Base-by-base conservation (phyloP, 768 basidiomycete genomes). In the Collybia nuda region DNA sequence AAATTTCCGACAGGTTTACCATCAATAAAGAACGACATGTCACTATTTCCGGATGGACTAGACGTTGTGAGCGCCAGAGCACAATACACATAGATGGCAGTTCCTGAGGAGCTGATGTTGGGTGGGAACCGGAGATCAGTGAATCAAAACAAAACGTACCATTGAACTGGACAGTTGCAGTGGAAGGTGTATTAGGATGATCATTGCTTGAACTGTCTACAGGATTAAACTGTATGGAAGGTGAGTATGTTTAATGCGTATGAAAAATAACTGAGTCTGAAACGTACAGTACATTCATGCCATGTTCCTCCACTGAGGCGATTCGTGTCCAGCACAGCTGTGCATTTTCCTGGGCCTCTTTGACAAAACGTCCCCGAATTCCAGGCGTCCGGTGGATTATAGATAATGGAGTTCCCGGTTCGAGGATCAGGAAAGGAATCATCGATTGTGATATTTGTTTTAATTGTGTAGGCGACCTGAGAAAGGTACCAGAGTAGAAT, bases 21-120 rank as follows among this genome's bases (percentile, higher is more conserved):
- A 50, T 74, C 71, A 39, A 72, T 55, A 38, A 62, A 63, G 53
- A 73, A 74, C 0, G 59, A 55, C 66, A 73, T 62, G 46, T 72
- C 62, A 60, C 64, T 50, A 62, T 66, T 52, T 14, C 64, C 70
- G 12, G 56, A 48, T 6, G 64, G 68, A 24, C 39, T 39, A 6
- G 32, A 44, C n/a, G 45, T 48, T 1, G 63, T 56, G 26, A 57
- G 57, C 0, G 69, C 58, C 5, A 70, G 52, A n/a, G 63, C 62
- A 50, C 70, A 72, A 49, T 57, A 71, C 1, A 75, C 68, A 50
- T 74, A 74, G 3, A 76, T 60, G 0, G 73, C 71, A 11, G 69
- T 64, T 2, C 72, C 72, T 74, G 43, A 2, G 26, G 21, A 11
- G 14, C 9, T 14, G 56, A 8, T 23, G 15, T 44, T 29, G 21